Base-by-base conservation (phyloP, 108 stramenopile genomes). In the Conticribra weissflogii region DNA sequence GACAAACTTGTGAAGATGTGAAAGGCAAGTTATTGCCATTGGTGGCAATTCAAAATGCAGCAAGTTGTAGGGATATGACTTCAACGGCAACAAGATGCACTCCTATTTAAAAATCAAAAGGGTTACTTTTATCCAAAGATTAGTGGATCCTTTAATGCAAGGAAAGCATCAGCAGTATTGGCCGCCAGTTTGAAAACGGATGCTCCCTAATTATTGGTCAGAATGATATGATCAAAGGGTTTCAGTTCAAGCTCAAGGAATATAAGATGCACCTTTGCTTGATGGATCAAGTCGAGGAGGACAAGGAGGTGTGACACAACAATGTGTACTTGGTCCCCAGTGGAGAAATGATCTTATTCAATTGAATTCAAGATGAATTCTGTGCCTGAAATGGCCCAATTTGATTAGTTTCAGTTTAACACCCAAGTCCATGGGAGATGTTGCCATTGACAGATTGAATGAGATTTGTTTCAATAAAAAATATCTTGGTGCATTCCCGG, bases 331-430 rank as follows among this genome's bases (percentile, higher is more conserved):
- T 25, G 15, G 4, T 31, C 19, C 44, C 17, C 24, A 44, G 59
- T 41, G 53, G 64, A 1, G 71, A 68, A 4, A 63, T 89, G 68
- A 63, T 86, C 19, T 49, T 89, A 0, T 89, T 86, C 54, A 79
- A 63, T 48, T 36, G 74, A 22, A 67, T 90, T 33, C 85, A 86
- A 8, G 66, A 84, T 3, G 84, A 83, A 33, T 86, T 68, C 47
- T 33, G 76, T 27, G 71, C 83, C 12, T 90, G 56, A 68, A 63
- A 2, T 90, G 89, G 89, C 86, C 89, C 14, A 69, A 24, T 28
- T 61, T 85, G 1, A 49, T 83, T 79, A 86, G 89, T n/a, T 90
- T 87, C 67, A 83, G 82, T 33, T 65, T 90, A 36, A 75, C 83
- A 3, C 34, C 70, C 44, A 87, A 84, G 51, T 62, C 79, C 18